Base-by-base conservation (phyloP, 2,329 filamentous ascomycete genomes). In the Phyllosticta citrichinensis region DNA sequence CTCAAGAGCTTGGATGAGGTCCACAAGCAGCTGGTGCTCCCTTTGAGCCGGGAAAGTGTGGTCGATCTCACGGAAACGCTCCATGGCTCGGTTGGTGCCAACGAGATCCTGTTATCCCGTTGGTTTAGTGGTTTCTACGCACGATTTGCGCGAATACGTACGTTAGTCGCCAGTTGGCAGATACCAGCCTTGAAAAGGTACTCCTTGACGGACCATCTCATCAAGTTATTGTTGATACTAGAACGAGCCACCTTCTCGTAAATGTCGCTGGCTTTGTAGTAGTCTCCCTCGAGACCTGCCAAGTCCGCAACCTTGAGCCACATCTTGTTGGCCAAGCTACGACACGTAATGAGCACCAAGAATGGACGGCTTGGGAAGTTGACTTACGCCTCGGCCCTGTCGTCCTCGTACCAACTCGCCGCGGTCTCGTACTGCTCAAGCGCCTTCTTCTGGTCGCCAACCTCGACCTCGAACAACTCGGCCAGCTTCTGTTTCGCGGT, bases 121-220 rank as follows among this genome's bases (percentile, higher is more conserved):
- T 55, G 60, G 12, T 9, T 52, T 11, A 3, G 53, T 19, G 10
- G 6, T 2, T 20, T 47, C 17, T 33, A 11, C 8, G 6, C 19
- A 27, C 17, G 58, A 25, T 24, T 8, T 35, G 22, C 12, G 11
- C 47, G 9, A 47, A 40, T 60, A 56, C 35, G 33, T 72, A 78
- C 77, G 61, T 77, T 80, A n/a, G 82, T 81, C 60, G 84, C 85
- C 47, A 97, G 81, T 73, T 96, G 88, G 78, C 92, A 97, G 71
- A 97, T 89, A 33, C 91, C 92, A 0, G 91, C 90, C 78, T 97
- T 96, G 70, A 97, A 82, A 70, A 97, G 87, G 77, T 97, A 97
- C 66, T 97, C 91, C 76, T 97, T 97, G 65, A 97, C 91, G 55
- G 85, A 90, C 84, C 90, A 96, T 72, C 87, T 89, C 89, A 95